These are phyloP conservation scores for Colletotrichum cordylinicola DNA, from an alignment of 2,329 filamentous ascomycete species.

Conservation along the genomic window DNA sequence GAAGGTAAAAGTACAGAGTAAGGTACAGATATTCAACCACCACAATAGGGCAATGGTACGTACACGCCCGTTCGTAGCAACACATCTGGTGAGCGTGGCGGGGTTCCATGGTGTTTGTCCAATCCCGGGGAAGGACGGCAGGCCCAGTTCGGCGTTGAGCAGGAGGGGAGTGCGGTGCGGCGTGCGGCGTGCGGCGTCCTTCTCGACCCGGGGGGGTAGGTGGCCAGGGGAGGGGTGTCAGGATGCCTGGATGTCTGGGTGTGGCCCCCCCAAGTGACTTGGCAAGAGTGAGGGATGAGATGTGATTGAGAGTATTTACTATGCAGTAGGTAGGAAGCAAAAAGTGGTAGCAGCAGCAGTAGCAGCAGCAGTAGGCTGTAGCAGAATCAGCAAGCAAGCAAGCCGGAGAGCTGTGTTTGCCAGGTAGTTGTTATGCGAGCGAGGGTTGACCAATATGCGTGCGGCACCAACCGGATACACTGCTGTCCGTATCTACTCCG, in stretches of 20 bases:
- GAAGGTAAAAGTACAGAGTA: background rate
- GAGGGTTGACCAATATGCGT: background rate
- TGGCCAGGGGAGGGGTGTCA: slow-evolving; percentile 4
- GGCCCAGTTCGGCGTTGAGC: slow-evolving; percentile 15
- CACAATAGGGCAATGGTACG: background rate
- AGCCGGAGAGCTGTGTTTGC: background rate
- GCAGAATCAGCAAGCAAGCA: background rate
- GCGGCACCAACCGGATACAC: background rate
- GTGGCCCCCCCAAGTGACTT: slow-evolving; percentile 16
- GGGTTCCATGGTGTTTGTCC: slow-evolving; percentile 21
- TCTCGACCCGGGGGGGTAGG: background rate
- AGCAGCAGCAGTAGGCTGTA: background rate
- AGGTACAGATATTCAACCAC: background rate
- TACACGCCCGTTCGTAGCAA: slow-evolving; percentile 1
- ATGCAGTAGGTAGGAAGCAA: background rate
- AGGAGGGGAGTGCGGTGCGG: slow-evolving; percentile 13
- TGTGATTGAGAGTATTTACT: slow-evolving; percentile 8
- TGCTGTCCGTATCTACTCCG: background rate
- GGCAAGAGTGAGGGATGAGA: slow-evolving; percentile 20
- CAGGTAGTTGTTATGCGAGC: background rate
- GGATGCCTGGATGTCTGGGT: slow-evolving; percentile 19
- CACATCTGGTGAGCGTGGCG: slow-evolving; percentile 18
- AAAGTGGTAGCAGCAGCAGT: background rate
- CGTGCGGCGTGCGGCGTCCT: background rate
- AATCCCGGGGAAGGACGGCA: slow-evolving; percentile 16